These are phyloP conservation scores for Salix arbutifolia DNA, from an alignment of 345 rosid species.

Conservation along the genomic window DNA sequence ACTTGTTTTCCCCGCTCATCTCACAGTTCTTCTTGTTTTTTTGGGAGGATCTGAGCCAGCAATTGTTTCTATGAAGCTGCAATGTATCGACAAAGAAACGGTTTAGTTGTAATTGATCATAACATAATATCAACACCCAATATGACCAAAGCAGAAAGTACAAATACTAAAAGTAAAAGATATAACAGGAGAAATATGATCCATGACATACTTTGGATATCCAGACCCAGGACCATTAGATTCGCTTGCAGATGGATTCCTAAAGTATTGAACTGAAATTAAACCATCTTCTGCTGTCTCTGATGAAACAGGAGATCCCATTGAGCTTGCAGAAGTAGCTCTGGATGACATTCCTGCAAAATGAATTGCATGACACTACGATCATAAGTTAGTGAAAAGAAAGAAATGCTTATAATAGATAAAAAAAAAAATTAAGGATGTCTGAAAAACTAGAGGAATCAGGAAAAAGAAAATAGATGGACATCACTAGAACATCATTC, in stretches of 20 bases:
- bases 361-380: neutral
- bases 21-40: conserved; percentile 26
- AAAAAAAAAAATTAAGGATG: neutral
- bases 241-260: conserved; percentile 41
- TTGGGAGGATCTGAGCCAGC: conserved; percentile 40
- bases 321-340: conserved; percentile 25
- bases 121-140: neutral
- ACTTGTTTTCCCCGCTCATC: conserved; percentile 20
- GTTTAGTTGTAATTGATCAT: neutral
- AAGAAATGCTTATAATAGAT: neutral
- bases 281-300: conserved; percentile 39
- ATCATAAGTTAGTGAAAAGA: neutral
- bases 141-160: neutral
- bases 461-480: neutral
- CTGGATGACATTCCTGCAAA: conserved; percentile 65
- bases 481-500: neutral
- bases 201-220: conserved; percentile 40
- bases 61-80: conserved; percentile 50
- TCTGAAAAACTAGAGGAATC: neutral
- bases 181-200: neutral
- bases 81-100: neutral
- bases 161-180: neutral
- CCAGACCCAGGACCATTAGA: conserved; percentile 32
- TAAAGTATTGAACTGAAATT: conserved; percentile 50
- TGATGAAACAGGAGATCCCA: conserved; percentile 45